Evolutionary conservation across 805 yeast genomes (phyloP).

Genomic region (Starmerella bombi): DNA sequence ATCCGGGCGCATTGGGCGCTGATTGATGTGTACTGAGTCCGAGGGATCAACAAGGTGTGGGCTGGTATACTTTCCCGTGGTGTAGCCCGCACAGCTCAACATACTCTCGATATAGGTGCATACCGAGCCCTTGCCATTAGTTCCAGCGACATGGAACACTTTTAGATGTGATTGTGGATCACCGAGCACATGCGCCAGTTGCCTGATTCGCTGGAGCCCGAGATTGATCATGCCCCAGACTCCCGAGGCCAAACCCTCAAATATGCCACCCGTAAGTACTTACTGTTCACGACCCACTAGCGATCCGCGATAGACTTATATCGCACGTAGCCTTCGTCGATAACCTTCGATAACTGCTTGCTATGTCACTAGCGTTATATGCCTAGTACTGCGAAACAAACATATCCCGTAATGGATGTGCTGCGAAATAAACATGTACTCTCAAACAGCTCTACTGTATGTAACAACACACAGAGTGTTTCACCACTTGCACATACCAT

Average conservation of each 20-base stretch:
- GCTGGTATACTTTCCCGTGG: conserved; percentile 72
- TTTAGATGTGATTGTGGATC: conserved; percentile 54
- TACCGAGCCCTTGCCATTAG: conserved; percentile 93
- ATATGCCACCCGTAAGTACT: no score
- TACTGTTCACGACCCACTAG: no score
- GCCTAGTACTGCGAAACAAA: no score
- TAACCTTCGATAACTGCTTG: no score
- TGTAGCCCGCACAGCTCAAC: conserved; percentile 35
- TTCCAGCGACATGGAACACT: conserved; percentile 87
- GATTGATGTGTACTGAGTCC: conserved; percentile 63
- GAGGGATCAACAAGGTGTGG: conserved; percentile 67
- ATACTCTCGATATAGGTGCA: conserved; percentile 67
- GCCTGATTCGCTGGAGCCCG: conserved; percentile 40
- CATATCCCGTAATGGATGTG: no score
- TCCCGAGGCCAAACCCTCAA: no score
- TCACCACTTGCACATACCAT: background rate
- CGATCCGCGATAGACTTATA: no score
- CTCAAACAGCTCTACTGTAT: no score
- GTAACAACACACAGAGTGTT: no score
- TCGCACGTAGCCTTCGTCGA: no score
- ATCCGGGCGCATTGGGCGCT: conserved; percentile 45
- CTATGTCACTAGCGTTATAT: no score
- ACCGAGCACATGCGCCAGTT: conserved; percentile 40
- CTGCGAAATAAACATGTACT: no score
- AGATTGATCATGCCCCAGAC: conserved; percentile 45